Percentiles rank a stretch among this genome's conserved stretches.
phyloP scores from a whole-genome alignment of 306 rosid species.

The apple (Malus domestica) region ASM211411v1 NC_041801.1:5460001-5460500 shows the following conservation, averaged over 20 bases:
- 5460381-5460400: conserved; percentile 48
- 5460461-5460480: conserved; percentile 35
- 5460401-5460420: conserved; percentile 59
- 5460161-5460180: conserved; percentile 35
- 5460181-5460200: conserved; percentile 51
- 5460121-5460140: conserved; percentile 45
- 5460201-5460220: conserved; percentile 57
- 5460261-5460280: conserved; percentile 58
- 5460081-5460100: conserved; percentile 51
- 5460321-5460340: conserved; percentile 58
- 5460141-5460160: conserved; percentile 61
- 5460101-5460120: conserved; percentile 45
- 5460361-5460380: conserved; percentile 40
- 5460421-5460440: conserved; percentile 69
- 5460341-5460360: conserved; percentile 52
- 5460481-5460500: conserved; percentile 69
- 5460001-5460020: conserved; percentile 54
- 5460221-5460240: conserved; percentile 20
- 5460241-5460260: conserved; percentile 57
- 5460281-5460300: conserved; percentile 48
- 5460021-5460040: conserved; percentile 38
- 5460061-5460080: conserved; percentile 62
- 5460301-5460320: conserved; percentile 63
- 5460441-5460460: conserved; percentile 49
- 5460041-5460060: conserved; percentile 50